phyloP scores from a whole-genome alignment of 352 stramenopile genomes.

The Phytopythium montanum region DNA sequence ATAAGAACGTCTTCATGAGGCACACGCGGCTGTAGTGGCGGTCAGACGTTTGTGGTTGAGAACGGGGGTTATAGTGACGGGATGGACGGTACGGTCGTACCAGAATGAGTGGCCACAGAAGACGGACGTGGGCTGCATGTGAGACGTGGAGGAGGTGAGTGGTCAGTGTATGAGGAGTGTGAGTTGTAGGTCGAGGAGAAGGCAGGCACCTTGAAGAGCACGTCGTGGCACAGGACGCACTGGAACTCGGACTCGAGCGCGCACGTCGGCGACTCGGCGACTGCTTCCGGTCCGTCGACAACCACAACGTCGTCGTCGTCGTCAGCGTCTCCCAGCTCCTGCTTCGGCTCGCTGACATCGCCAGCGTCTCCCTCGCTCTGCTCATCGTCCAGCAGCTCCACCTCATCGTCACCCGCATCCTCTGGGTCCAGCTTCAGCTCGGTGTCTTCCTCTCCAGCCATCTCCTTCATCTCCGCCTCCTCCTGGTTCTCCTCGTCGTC shows the following conservation, averaged over 20 bases:
- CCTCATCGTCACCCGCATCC: slow-evolving; percentile 12
- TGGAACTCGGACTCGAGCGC: slow-evolving; percentile 38
- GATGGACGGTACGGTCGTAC: slow-evolving; percentile 13
- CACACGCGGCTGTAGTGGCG: slow-evolving; percentile 32
- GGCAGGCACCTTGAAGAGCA: slow-evolving; percentile 39
- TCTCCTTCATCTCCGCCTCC: background rate
- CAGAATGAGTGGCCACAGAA: slow-evolving; percentile 55
- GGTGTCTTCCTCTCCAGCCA: background rate
- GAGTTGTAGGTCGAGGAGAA: background rate
- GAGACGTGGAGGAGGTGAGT: background rate
- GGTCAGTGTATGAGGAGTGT: background rate
- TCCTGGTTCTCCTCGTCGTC: background rate
- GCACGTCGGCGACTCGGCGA: slow-evolving; percentile 6
- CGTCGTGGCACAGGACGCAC: slow-evolving; percentile 53
- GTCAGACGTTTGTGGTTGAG: background rate
- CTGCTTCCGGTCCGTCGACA: background rate
- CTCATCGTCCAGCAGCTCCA: background rate
- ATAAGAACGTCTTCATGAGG: slow-evolving; percentile 45
- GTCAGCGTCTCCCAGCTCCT: background rate
- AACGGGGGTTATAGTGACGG: background rate
- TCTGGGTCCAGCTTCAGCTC: slow-evolving; percentile 8
- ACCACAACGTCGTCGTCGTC: slow-evolving; percentile 16
- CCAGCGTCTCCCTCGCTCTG: background rate
- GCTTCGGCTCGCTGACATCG: background rate
- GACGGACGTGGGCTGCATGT: slow-evolving; percentile 32